Evolutionary conservation across 768 basidiomycete genomes (phyloP).

Genomic region (Exsudoporus frostii): DNA sequence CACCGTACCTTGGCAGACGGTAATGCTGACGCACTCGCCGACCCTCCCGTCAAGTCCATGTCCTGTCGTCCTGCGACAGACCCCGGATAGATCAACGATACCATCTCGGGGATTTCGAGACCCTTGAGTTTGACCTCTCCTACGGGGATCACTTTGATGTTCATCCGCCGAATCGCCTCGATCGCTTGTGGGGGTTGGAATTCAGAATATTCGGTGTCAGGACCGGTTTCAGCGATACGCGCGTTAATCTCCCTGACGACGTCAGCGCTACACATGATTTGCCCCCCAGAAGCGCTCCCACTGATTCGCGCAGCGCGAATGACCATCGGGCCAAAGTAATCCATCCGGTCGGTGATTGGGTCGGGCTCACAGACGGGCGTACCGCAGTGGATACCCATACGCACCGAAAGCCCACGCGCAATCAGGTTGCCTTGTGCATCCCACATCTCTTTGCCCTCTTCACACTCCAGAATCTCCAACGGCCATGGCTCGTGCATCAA

Average conservation of each 20-base stretch:
- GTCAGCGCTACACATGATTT: constrained; percentile 89
- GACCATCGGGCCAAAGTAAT: constrained; percentile 96
- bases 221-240: constrained; percentile 49
- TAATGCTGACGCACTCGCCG: constrained; percentile 6
- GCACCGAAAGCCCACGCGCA: constrained; percentile 85
- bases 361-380: constrained; percentile 87
- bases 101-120: constrained; percentile 82
- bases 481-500: constrained; percentile 88
- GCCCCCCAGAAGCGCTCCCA: constrained; percentile 82
- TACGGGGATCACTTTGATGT: constrained; percentile 65
- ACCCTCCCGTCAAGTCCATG: constrained; percentile 37
- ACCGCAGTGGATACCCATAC: constrained; percentile 98
- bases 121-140: constrained; percentile 95
- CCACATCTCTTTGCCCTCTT: constrained; percentile 79
- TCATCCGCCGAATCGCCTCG: constrained; percentile 72
- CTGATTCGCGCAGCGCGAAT: constrained; percentile 88
- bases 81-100: constrained; percentile 81
- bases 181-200: constrained; percentile 58
- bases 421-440: constrained; percentile 67
- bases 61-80: constrained; percentile 70
- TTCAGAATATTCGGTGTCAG: constrained; percentile 59
- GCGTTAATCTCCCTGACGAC: constrained; percentile 78
- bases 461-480: constrained; percentile 85
- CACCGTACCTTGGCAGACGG: constrained; percentile 50
- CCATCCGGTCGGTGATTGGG: constrained; percentile 91